Percentiles rank a stretch among this genome's conserved stretches.
phyloP scores from a whole-genome alignment of 441 rosid species.

The Eruca vesicaria region DNA sequence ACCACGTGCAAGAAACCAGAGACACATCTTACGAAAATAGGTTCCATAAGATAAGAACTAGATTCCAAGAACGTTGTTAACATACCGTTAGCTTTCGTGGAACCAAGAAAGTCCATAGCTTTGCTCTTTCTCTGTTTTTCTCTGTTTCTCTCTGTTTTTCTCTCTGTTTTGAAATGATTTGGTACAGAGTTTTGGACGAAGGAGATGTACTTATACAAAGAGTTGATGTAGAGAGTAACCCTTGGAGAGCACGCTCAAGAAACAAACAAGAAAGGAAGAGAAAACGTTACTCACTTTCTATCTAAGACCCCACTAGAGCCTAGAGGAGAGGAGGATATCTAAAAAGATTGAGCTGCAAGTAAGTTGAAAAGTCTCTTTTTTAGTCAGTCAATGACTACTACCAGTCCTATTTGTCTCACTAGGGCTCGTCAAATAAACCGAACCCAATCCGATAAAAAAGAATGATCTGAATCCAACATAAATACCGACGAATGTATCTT shows the following conservation, averaged over 20 bases:
- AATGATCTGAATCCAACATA: too few relatives aligned
- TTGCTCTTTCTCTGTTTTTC: not conserved
- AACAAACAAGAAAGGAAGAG: too few relatives aligned
- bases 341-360: not conserved
- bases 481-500: too few relatives aligned
- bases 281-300: too few relatives aligned
- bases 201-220: not conserved
- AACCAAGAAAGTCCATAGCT: constrained; percentile 32
- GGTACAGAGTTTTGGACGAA: not conserved
- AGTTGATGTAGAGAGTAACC: too few relatives aligned
- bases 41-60: constrained; percentile 44
- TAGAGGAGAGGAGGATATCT: not conserved
- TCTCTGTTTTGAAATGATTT: not conserved
- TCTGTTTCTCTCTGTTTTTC: not conserved
- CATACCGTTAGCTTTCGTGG: constrained; percentile 17
- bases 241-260: too few relatives aligned
- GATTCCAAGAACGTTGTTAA: constrained; percentile 13
- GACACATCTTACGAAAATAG: constrained; percentile 40
- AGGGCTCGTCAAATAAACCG: too few relatives aligned
- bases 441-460: too few relatives aligned
- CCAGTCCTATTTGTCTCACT: not conserved
- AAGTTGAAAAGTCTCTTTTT: not conserved
- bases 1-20: constrained; percentile 59
- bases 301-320: too few relatives aligned
- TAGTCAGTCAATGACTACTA: not conserved